phyloP scores from a whole-genome alignment of 352 stramenopile genomes.

The Phytopythium mirpurense region DNA sequence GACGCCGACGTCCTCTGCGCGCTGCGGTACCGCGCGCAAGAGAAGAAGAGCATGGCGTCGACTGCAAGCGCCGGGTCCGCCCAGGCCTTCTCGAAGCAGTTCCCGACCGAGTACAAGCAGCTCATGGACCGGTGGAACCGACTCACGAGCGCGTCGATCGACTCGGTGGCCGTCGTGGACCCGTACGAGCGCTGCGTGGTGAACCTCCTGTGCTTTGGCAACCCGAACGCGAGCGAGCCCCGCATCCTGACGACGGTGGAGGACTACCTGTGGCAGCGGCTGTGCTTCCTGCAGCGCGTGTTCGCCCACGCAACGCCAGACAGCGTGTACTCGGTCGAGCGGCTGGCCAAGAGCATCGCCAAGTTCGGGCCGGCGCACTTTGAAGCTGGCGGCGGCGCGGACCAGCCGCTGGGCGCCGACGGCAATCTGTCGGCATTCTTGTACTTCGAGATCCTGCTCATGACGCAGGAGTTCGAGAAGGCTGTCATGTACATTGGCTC shows the following conservation, averaged over 20 bases:
- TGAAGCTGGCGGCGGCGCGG: conserved; percentile 28
- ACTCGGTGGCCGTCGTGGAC: conserved; percentile 66
- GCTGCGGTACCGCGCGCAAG: conserved; percentile 54
- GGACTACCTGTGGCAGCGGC: conserved; percentile 82
- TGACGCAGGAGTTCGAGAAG: conserved; percentile 76
- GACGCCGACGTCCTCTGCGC: conserved; percentile 54
- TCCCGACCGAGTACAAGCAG: conserved; percentile 50
- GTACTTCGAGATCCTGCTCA: conserved; percentile 78
- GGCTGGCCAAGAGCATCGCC: conserved; percentile 66
- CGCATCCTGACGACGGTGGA: conserved; percentile 79
- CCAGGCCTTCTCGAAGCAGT: conserved; percentile 65
- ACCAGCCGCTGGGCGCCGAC: conserved; percentile 22
- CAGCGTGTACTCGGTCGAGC: conserved; percentile 56
- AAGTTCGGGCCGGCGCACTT: conserved; percentile 74
- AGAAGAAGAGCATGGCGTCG: conserved; percentile 44
- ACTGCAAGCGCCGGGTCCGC: conserved; percentile 23
- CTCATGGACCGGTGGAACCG: conserved; percentile 66
- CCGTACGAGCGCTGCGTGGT: conserved; percentile 77
- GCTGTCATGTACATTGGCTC: conserved; percentile 77
- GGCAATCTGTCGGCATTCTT: conserved; percentile 54
- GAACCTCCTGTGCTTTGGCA: conserved; percentile 74
- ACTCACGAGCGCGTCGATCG: conserved; percentile 64
- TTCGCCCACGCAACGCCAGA: conserved; percentile 31
- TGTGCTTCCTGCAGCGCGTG: conserved; percentile 72
- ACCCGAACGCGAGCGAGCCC: conserved; percentile 69